Evolutionary conservation across 805 yeast genomes (phyloP).

Genomic region (Sungouiella thailandica): DNA sequence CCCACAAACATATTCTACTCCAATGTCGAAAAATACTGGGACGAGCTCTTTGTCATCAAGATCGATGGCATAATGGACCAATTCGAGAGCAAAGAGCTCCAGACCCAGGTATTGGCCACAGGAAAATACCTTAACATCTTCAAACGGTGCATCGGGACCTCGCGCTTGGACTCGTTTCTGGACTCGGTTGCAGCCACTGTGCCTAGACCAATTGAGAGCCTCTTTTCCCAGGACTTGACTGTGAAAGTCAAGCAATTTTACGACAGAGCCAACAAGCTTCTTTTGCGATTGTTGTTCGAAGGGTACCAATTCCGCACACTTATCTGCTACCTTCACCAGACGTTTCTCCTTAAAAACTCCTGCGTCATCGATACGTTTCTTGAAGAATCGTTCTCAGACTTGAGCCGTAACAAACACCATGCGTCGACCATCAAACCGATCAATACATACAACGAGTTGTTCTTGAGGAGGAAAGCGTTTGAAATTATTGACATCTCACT

Average conservation of each 20-base stretch:
- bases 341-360: constrained; percentile 53
- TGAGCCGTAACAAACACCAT: constrained; percentile 38
- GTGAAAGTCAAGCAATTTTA: constrained; percentile 59
- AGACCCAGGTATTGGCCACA: constrained; percentile 65
- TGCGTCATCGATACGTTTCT: constrained; percentile 50
- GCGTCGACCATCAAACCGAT: constrained; percentile 18
- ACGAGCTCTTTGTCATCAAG: constrained; percentile 66
- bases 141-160: constrained; percentile 50
- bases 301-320: constrained; percentile 54
- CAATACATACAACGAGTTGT: constrained; percentile 8
- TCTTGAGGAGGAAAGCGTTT: constrained; percentile 2
- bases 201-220: constrained; percentile 21
- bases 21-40: constrained; percentile 63
- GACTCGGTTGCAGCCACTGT: background rate
- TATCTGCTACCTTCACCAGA: constrained; percentile 47
- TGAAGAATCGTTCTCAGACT: constrained; percentile 45
- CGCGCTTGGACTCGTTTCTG: constrained; percentile 7
- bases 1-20: constrained; percentile 26
- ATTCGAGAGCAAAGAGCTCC: constrained; percentile 47
- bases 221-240: constrained; percentile 43
- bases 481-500: background rate
- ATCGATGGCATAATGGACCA: constrained; percentile 72
- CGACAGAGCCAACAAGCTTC: constrained; percentile 56
- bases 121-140: constrained; percentile 82
- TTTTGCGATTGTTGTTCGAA: constrained; percentile 52